Evolutionary conservation across 2,329 filamentous ascomycete genomes (phyloP), one percentile per base, ranked within the genome.

Genomic region (Claviceps lovelessii): DNA sequence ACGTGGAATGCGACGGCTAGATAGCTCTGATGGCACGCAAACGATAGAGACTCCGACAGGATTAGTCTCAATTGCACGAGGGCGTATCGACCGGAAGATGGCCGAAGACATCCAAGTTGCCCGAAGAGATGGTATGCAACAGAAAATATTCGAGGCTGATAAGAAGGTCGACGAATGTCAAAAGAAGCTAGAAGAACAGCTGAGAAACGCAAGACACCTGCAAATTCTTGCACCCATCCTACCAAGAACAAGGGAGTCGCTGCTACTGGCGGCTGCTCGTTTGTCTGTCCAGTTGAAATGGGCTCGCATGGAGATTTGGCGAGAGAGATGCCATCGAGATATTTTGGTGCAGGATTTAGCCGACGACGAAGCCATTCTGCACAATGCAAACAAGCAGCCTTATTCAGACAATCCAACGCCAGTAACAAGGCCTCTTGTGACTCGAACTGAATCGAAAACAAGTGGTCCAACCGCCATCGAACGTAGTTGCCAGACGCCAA

Each of bases 291-390:
- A 91, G 66, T 72, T 98, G 57, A 95, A 93, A 67, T 96, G 91
- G 91, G 84, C 85, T n/a, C 80, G 91, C 57, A 85, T 94, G 66
- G 89, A 95, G 60, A 93, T 96, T 23, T 96, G 90, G 89, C 86
- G 84, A 54, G 80, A 91, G 62, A 91, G 83, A 64, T 96, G 90
- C 60, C 90, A 98, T 68, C 84, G 85, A 46, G 91, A 96, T 62
- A 90, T 97, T 57, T 73, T 98, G 23, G 75, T 83, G 5, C 78
- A 90, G 68, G 93, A 98, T 65, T 73, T 97, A 9, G 86, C 91
- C 54, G 88, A 95, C 61, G 90, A 95, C 48, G 58, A 60, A 35
- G 63, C 64, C 39, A 59, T 54, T 13, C 42, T 55, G 42, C 53
- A 51, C 47, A 33, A 15, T 33, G 15, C 41, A 28, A 17, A 49